Conservation (phyloP, 106 monocot species). For the Chionographis japonica region DNA sequence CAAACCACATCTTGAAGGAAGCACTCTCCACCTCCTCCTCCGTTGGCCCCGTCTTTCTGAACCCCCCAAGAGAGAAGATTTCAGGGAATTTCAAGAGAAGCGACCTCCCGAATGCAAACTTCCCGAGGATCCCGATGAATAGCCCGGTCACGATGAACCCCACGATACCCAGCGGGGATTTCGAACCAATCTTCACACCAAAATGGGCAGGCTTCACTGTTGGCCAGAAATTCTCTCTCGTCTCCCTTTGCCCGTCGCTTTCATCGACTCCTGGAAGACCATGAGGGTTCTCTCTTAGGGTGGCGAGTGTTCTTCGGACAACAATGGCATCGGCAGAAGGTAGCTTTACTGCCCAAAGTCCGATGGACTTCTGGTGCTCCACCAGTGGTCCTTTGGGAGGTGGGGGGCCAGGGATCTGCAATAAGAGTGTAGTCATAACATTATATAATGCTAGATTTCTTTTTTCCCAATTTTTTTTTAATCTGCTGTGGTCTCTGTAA, state of each 20-base stretch:
- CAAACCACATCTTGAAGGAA: conserved; percentile 96
- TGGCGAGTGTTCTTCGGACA: conserved; percentile 72
- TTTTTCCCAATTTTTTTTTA: too few species aligned
- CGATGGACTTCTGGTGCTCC: conserved; percentile 66
- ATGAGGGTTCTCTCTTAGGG: conserved; percentile 61
- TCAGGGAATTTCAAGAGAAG: conserved; percentile 78
- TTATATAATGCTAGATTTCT: neutral
- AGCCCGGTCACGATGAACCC: conserved; percentile 50
- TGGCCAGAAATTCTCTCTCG: conserved; percentile 63
- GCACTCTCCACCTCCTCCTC: conserved; percentile 83
- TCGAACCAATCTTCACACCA: conserved; percentile 70
- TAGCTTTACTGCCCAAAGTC: conserved; percentile 78
- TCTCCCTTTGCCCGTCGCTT: conserved; percentile 30
- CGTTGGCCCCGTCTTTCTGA: conserved; percentile 83
- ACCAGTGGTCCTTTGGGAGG: conserved; percentile 61
- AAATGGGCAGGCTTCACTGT: conserved; percentile 85
- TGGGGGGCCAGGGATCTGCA: conserved; percentile 82
- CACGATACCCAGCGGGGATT: conserved; percentile 46
- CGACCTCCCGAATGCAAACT: conserved; percentile 50
- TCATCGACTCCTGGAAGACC: conserved; percentile 71
- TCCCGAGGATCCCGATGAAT: conserved; percentile 65
- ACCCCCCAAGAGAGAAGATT: conserved; percentile 66
- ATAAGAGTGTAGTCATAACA: neutral
- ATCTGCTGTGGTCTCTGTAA: too few species aligned
- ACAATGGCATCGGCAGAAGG: conserved; percentile 90